These are phyloP conservation scores for Puya raimondii DNA, from an alignment of 176 grass and related monocot species.

Conservation along the genomic window DNA sequence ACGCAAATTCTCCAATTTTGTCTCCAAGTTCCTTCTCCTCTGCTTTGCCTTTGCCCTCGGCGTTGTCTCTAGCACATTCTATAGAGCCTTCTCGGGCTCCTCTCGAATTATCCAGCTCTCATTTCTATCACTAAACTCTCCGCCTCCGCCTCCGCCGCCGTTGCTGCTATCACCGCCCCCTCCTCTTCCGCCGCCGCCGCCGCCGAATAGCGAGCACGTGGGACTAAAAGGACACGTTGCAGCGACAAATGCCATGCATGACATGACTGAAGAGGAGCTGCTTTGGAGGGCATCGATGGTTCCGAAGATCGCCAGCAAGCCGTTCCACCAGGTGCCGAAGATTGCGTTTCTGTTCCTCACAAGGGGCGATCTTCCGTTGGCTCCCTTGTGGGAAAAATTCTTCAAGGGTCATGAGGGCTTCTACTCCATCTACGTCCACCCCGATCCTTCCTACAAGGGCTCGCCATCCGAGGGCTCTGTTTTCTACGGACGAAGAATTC, in stretches of 20 bases:
- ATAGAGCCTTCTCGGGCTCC: background rate
- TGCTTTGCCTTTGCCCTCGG: background rate
- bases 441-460: conserved; percentile 34
- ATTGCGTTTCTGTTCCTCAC: conserved; percentile 73
- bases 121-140: background rate
- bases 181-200: background rate
- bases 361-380: conserved; percentile 36
- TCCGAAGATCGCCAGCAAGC: background rate
- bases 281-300: too few relatives aligned
- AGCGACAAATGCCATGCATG: background rate
- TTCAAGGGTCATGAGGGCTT: conserved; percentile 46
- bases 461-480: conserved; percentile 15
- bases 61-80: background rate
- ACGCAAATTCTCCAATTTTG: background rate
- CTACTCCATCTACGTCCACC: conserved; percentile 66
- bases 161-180: background rate
- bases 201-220: too few relatives aligned
- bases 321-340: conserved; percentile 13
- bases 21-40: background rate
- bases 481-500: conserved; percentile 27
- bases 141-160: background rate
- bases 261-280: background rate
- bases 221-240: too few relatives aligned
- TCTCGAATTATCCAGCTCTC: background rate
- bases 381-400: conserved; percentile 73